Percentiles rank a stretch among this genome's conserved stretches.
Conservation (phyloP, 164 flowering plant genomes). For the Macadamia tetraphylla region DNA sequence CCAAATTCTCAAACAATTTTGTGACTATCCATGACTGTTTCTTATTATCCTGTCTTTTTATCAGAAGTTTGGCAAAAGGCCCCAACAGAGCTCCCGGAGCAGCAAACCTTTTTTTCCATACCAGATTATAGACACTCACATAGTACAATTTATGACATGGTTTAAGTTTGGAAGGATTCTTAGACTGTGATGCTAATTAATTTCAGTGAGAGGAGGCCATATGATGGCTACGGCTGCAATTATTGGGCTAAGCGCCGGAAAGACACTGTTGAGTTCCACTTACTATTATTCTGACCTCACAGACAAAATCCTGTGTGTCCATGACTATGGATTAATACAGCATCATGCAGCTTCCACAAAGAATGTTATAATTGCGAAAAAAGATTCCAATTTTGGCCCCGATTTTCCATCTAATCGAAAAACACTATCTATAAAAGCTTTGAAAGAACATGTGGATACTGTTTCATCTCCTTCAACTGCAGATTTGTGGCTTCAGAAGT, state of each 20-base stretch:
- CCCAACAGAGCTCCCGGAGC: neutral
- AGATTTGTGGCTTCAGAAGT: conserved; percentile 26
- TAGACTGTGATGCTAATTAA: conserved; percentile 20
- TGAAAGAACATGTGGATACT: conserved; percentile 48
- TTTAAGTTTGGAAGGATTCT: conserved; percentile 8
- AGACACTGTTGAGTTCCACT: conserved; percentile 68
- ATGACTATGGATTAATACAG: conserved; percentile 35
- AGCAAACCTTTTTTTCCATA: neutral
- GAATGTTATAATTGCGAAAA: conserved; percentile 42
- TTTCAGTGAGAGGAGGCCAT: conserved; percentile 18
- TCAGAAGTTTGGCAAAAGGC: conserved; percentile 2
- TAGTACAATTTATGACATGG: conserved; percentile 5
- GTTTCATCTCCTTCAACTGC: conserved; percentile 30
- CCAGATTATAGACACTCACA: neutral
- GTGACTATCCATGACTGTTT: conserved; percentile 22
- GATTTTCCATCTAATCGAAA: conserved; percentile 35
- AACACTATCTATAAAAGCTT: conserved; percentile 45
- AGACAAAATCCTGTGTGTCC: conserved; percentile 44
- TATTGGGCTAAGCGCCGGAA: conserved; percentile 70
- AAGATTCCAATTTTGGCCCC: conserved; percentile 39
- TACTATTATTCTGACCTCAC: conserved; percentile 50
- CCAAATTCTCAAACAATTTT: conserved; percentile 4
- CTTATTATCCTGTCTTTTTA: conserved; percentile 23
- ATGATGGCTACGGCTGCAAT: conserved; percentile 81
- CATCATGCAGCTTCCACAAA: conserved; percentile 33